These are phyloP conservation scores for Talaromyces rugulosus DNA, from an alignment of 2,329 filamentous ascomycete genomes.

Conservation along the genomic window DNA sequence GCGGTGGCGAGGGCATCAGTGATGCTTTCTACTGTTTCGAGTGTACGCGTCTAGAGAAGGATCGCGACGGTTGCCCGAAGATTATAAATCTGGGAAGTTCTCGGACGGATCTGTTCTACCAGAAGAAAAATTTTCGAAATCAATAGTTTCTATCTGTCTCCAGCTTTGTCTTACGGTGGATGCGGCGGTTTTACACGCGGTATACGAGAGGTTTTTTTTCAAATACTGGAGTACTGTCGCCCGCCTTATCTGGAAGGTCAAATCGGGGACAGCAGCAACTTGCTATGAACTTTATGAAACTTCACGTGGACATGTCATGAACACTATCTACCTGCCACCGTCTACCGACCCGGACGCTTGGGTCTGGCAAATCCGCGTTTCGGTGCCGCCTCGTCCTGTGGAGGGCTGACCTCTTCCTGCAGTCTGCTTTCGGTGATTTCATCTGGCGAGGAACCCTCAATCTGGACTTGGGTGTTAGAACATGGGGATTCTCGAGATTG, in stretches of 20 bases:
- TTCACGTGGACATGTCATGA: not conserved
- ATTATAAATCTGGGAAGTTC: slow-evolving; percentile 97
- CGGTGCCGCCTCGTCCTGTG: slow-evolving; percentile 42
- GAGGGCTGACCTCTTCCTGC: slow-evolving; percentile 50
- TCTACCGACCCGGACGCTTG: slow-evolving; percentile 55
- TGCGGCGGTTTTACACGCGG: not conserved
- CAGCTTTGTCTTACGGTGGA: not conserved
- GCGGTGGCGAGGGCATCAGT: slow-evolving; percentile 94
- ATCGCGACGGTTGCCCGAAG: slow-evolving; percentile 95
- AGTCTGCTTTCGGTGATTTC: slow-evolving; percentile 54
- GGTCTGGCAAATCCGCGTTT: slow-evolving; percentile 59
- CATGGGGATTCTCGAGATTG: slow-evolving; percentile 9
- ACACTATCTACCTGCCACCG: slow-evolving; percentile 12
- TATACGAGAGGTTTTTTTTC: not conserved
- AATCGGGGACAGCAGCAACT: not conserved
- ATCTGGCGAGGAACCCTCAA: slow-evolving; percentile 57
- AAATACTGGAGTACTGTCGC: not conserved
- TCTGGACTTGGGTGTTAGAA: slow-evolving; percentile 25
- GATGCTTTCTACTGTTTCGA: slow-evolving; percentile 99
- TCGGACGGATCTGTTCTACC: slow-evolving; percentile 82
- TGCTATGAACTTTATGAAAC: not conserved
- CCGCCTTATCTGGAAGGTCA: not conserved
- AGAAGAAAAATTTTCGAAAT: slow-evolving; percentile 60
- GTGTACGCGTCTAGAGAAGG: slow-evolving; percentile 94
- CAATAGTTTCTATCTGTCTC: slow-evolving; percentile 24